Evolutionary conservation across 2,329 filamentous ascomycete species (phyloP), one percentile per base, ranked within the genome.

Genomic region (Westerdykella sp.): DNA sequence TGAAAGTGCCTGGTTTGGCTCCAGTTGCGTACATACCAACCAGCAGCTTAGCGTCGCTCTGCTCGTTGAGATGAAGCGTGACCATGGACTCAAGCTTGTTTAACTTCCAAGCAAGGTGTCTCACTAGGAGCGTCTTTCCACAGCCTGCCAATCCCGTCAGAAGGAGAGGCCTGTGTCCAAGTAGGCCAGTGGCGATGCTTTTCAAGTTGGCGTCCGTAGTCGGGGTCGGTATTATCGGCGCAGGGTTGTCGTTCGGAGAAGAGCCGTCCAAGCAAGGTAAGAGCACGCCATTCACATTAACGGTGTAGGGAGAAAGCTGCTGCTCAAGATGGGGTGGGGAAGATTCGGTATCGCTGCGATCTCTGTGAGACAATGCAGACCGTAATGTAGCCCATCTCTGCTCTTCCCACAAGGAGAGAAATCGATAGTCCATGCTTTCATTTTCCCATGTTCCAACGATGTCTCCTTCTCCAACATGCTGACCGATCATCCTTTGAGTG

Each of bases 31-130:
- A 97, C 63, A 97, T 81, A 3, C 93, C 93, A 49, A 98, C 81
- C 34, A 99, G 79, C 72, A 95, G 86, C 67, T 98, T 99, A 0
- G 91, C 90, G 68, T 99, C 93, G 2, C 90, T 97, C 67, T 99
- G 94, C 67, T 97, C 93, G 62, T 98, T 98, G 28, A 99, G 74
- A 67, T 98, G 91, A 23, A 99, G 75, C 3, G 91, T 97, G 41
- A 98, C 85, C 81, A 98, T 89, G 46, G 79, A 80, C 5, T 83
- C 78, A 16, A 86, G 79, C 68, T 87, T 87, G 48, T 85, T 86
- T 43, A 97, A 78, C 53, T 84, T 79, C 56, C 79, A 80, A 18
- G 91, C 90, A 47, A 91, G 78, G 62, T 96, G 84, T 51, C 87
- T 85, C 12, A 94, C 80, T 15, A 95, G 69, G 0, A 87, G 82